Evolutionary conservation across 768 basidiomycete species (phyloP).

Genomic region (Ramaria sp.): DNA sequence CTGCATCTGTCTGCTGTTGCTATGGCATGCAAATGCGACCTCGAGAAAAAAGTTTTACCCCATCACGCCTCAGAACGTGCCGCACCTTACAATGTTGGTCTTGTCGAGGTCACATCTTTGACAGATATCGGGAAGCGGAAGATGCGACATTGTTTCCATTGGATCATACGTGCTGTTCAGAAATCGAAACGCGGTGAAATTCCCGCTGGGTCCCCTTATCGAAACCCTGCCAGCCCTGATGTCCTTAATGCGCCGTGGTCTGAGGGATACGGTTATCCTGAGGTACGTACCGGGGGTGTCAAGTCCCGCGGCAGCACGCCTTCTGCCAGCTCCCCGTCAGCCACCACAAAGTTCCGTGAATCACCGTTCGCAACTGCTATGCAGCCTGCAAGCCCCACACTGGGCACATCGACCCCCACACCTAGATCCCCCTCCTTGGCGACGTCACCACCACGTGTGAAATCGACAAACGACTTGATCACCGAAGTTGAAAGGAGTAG

Average conservation of each 20-base stretch:
- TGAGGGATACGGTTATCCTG: background rate
- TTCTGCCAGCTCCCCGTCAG: background rate
- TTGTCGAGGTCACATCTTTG: slow-evolving; percentile 60
- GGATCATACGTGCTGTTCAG: slow-evolving; percentile 56
- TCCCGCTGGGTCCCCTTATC: background rate
- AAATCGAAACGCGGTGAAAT: slow-evolving; percentile 24
- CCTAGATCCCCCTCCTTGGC: slow-evolving; percentile 26
- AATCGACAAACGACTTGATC: slow-evolving; percentile 44
- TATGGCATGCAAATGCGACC: slow-evolving; percentile 81
- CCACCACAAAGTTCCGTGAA: background rate
- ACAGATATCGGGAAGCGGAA: slow-evolving; percentile 53
- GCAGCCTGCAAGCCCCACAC: background rate
- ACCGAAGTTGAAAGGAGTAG: slow-evolving; percentile 21
- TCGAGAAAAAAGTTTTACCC: slow-evolving; percentile 48
- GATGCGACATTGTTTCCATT: slow-evolving; percentile 66
- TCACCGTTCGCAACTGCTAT: background rate
- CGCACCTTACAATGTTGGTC: slow-evolving; percentile 56
- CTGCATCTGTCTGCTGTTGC: slow-evolving; percentile 59
- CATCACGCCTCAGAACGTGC: slow-evolving; percentile 39
- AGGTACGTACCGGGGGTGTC: background rate
- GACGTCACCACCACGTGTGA: slow-evolving; percentile 41
- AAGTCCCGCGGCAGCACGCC: background rate
- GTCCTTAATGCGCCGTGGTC: slow-evolving; percentile 8
- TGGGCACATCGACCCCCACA: background rate
- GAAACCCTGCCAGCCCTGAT: slow-evolving; percentile 10